A percentile compares a stretch with the other conserved stretches of the same genome.
These are phyloP conservation scores for Paraconiothyrium brasiliense DNA, from an alignment of 2,329 filamentous ascomycete species.

Conservation along the genomic window DNA sequence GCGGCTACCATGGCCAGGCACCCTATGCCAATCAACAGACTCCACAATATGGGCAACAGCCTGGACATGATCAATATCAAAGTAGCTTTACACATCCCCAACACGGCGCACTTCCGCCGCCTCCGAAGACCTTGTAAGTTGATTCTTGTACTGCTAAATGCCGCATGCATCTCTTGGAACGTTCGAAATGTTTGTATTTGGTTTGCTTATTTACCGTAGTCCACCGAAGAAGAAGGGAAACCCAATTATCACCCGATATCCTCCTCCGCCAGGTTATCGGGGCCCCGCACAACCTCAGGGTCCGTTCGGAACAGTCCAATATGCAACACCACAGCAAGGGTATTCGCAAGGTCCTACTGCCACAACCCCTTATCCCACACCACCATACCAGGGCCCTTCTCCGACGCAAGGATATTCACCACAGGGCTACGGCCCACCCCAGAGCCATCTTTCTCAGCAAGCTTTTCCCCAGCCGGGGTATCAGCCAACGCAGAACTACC, in stretches of 20 bases:
- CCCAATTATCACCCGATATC: constrained; percentile 60
- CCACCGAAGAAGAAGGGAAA: constrained; percentile 57
- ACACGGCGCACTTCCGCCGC: constrained; percentile 32
- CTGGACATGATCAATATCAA: constrained; percentile 43
- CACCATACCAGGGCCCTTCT: constrained; percentile 32
- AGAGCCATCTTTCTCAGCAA: constrained; percentile 30
- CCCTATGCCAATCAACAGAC: constrained; percentile 39
- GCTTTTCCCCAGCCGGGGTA: constrained; percentile 29
- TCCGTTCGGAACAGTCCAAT: constrained; percentile 38
- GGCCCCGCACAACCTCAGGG: constrained; percentile 45
- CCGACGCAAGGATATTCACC: constrained; percentile 33
- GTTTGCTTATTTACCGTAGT: constrained; percentile 34
- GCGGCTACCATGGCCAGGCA: constrained; percentile 35
- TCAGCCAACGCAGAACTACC: constrained; percentile 32
- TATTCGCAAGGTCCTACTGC: constrained; percentile 37
- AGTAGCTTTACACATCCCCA: constrained; percentile 35
- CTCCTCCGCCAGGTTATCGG: constrained; percentile 59
- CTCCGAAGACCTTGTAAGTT: constrained; percentile 46
- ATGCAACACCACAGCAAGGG: constrained; percentile 37
- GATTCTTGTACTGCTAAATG: neutral
- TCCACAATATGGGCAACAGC: constrained; percentile 45
- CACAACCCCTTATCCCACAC: constrained; percentile 33
- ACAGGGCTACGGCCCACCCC: constrained; percentile 36
- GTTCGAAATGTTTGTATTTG: neutral
- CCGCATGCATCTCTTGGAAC: neutral